phyloP scores from a whole-genome alignment of 192 early-diverging fungal species.

The Coemansia sp. region DNA sequence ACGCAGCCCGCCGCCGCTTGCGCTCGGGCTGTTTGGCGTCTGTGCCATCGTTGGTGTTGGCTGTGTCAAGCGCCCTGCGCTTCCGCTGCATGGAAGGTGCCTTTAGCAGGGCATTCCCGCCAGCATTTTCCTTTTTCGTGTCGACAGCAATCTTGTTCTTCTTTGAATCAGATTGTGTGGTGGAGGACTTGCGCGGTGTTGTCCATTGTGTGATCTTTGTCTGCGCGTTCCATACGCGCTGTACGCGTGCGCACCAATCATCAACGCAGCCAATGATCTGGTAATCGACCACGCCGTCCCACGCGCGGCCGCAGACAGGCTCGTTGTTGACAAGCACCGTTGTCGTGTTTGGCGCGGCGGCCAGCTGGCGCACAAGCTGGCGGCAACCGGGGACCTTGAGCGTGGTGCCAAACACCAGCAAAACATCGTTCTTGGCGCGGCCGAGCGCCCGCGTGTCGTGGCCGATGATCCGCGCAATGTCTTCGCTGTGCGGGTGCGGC shows the following conservation, averaged over 20 bases:
- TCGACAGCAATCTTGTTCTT: no score
- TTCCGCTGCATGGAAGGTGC: no score
- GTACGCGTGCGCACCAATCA: conserved; percentile 43
- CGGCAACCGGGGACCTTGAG: conserved; percentile 54
- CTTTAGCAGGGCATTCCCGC: no score
- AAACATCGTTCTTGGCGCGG: conserved; percentile 23
- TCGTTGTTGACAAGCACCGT: conserved; percentile 50
- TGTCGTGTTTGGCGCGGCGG: conserved; percentile 26
- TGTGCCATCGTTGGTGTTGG: neutral
- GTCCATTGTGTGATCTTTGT: conserved; percentile 48
- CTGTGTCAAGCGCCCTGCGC: neutral
- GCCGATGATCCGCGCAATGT: conserved; percentile 44
- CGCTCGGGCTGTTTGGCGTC: neutral
- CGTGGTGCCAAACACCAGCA: conserved; percentile 56
- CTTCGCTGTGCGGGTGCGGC: conserved; percentile 49
- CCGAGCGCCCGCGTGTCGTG: conserved; percentile 41
- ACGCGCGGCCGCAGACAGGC: conserved; percentile 45
- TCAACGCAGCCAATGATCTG: conserved; percentile 50
- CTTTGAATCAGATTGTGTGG: no score
- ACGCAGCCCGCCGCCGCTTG: neutral
- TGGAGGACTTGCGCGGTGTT: conserved; percentile 28
- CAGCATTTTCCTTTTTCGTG: neutral
- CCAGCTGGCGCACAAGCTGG: conserved; percentile 44
- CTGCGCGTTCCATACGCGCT: conserved; percentile 38
- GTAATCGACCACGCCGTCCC: conserved; percentile 50